Evolutionary conservation across 495 filamentous ascomycete species (phyloP).

Genomic region (Daldinia concentrica): DNA sequence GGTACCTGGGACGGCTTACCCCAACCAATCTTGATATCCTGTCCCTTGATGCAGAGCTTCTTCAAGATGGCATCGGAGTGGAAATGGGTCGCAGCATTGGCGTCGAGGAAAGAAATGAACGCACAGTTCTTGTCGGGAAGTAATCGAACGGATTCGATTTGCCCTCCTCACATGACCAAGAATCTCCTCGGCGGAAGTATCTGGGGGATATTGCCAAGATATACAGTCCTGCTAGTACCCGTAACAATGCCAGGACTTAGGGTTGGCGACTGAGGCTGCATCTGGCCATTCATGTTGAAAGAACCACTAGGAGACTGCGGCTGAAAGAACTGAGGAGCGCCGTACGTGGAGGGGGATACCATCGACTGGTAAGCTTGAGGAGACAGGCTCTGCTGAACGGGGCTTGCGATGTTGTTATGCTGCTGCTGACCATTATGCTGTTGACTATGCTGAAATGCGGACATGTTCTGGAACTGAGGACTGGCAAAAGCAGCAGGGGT

Average conservation of each 20-base stretch:
- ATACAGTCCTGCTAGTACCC: constrained; percentile 94
- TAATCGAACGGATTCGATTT: constrained; percentile 96
- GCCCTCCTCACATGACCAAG: constrained; percentile 95
- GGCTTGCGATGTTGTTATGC: constrained; percentile 58
- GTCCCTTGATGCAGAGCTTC: constrained; percentile 95
- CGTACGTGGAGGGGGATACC: constrained; percentile 78
- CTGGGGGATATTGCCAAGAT: constrained; percentile 97
- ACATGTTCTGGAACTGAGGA: constrained; percentile 88
- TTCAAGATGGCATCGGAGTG: constrained; percentile 99
- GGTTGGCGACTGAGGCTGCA: constrained; percentile 71
- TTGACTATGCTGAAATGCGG: constrained; percentile 76
- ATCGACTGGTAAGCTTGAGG: constrained; percentile 81
- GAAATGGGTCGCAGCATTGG: constrained; percentile 96
- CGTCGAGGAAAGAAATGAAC: constrained; percentile 98
- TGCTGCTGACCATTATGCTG: constrained; percentile 69
- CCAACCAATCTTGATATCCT: constrained; percentile 99
- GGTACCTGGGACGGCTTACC: constrained; percentile 98
- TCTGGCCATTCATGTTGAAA: constrained; percentile 69
- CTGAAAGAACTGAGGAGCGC: constrained; percentile 76
- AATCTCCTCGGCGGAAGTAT: constrained; percentile 98
- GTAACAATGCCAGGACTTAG: constrained; percentile 81
- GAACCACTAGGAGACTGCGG: constrained; percentile 88
- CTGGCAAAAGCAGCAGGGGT: constrained; percentile 89
- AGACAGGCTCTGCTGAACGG: constrained; percentile 65
- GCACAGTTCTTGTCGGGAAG: constrained; percentile 99